phyloP scores from a whole-genome alignment of 768 basidiomycete genomes.

The Lentinula sp. region DNA sequence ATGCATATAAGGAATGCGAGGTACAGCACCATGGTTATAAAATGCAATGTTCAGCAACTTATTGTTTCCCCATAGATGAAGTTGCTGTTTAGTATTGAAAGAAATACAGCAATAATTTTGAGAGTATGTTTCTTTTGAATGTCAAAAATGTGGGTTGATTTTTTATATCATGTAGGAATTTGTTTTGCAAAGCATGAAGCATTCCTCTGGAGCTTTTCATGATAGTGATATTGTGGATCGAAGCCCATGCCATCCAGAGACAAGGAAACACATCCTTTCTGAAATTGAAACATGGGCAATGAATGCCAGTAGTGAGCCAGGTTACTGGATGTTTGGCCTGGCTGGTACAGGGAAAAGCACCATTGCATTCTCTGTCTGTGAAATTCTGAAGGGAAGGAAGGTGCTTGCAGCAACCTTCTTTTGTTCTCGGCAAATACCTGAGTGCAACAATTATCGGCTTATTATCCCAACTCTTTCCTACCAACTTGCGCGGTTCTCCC shows the following conservation, averaged over 20 bases:
- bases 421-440: constrained; percentile 3
- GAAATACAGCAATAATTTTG: too few species aligned
- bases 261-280: background rate
- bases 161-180: too few species aligned
- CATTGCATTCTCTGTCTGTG: background rate
- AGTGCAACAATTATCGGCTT: background rate
- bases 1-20: too few species aligned
- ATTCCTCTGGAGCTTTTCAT: background rate
- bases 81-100: too few species aligned
- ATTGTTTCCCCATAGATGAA: too few species aligned
- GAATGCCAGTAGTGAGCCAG: background rate
- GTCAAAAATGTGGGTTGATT: too few species aligned
- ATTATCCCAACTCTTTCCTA: constrained; percentile 8
- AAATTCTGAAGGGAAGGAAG: background rate
- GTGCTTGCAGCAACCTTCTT: constrained; percentile 5
- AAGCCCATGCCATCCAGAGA: background rate
- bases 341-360: constrained; percentile 5
- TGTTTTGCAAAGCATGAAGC: too few species aligned
- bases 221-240: background rate
- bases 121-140: too few species aligned
- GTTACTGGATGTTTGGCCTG: constrained; percentile 1
- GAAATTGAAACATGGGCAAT: background rate
- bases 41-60: too few species aligned
- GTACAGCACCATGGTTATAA: too few species aligned
- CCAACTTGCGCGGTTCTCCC: background rate